Evolutionary conservation across 768 basidiomycete genomes (phyloP).

Genomic region (Agrocybe pediades): DNA sequence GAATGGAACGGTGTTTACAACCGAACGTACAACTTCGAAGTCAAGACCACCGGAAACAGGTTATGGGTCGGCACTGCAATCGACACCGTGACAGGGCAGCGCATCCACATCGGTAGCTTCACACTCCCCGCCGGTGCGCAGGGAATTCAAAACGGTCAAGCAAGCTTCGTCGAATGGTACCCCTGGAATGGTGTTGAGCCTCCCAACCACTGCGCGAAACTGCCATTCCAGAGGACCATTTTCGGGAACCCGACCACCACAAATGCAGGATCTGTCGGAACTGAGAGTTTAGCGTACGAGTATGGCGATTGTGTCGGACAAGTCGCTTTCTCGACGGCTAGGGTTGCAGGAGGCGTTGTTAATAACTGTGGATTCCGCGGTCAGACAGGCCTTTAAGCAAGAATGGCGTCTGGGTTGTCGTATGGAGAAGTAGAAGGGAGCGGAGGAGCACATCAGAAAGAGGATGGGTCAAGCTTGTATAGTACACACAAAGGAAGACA

Average conservation of each 20-base stretch:
- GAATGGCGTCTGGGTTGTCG: not conserved
- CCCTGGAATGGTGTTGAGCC: slow-evolving; percentile 1
- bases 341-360: not conserved
- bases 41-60: not conserved
- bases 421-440: too few species aligned
- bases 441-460: too few species aligned
- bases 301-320: slow-evolving; percentile 2
- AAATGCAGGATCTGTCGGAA: not conserved
- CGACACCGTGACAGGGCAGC: slow-evolving; percentile 5
- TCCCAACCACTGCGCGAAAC: not conserved
- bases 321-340: not conserved
- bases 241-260: slow-evolving; percentile 5
- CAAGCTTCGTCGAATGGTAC: slow-evolving; percentile 5
- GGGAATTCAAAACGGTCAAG: not conserved
- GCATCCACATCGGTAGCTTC: slow-evolving; percentile 4
- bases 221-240: slow-evolving; percentile 2
- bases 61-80: slow-evolving; percentile 2
- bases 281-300: not conserved
- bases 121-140: slow-evolving; percentile 1
- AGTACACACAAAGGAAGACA: too few species aligned
- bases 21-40: slow-evolving; percentile 1
- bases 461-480: too few species aligned
- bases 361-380: slow-evolving; percentile 2
- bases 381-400: not conserved
- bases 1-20: slow-evolving; percentile 3